A percentile compares a stretch with the other conserved stretches of the same genome.
These are phyloP conservation scores for Plasmodium knowlesi DNA, from an alignment of 169 alveolate species.

Conservation along the genomic window DNA sequence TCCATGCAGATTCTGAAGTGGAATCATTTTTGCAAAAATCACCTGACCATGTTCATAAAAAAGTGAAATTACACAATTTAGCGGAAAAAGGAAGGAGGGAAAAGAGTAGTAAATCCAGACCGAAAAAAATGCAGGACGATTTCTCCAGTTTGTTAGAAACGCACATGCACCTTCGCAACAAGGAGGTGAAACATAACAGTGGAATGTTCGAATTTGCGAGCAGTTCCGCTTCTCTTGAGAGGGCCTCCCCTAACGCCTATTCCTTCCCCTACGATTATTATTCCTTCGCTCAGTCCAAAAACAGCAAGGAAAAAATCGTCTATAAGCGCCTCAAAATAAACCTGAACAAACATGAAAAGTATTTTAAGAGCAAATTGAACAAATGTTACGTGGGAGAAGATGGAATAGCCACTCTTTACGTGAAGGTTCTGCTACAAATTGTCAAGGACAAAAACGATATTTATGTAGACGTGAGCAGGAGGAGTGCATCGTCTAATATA, in stretches of 20 bases:
- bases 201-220: not conserved
- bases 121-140: not conserved
- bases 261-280: no score
- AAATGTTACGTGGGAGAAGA: constrained; percentile 32
- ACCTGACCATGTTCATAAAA: not conserved
- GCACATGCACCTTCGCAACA: not conserved
- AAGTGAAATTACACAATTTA: not conserved
- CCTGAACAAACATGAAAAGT: constrained; percentile 48
- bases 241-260: not conserved
- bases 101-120: not conserved
- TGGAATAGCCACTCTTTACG: constrained; percentile 12
- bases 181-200: not conserved
- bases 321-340: constrained; percentile 44
- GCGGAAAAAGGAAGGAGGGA: not conserved
- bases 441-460: constrained; percentile 46
- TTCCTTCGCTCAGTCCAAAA: not conserved
- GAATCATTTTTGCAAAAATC: constrained; percentile 33
- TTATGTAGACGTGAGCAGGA: constrained; percentile 15
- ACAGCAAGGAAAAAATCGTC: constrained; percentile 1
- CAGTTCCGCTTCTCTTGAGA: not conserved
- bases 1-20: not conserved
- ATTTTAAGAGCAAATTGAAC: constrained; percentile 27
- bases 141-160: not conserved
- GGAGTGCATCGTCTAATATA: not conserved
- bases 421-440: constrained; percentile 45